Evolutionary conservation across 768 basidiomycete genomes (phyloP).

Genomic region (Boletus sensibilis): DNA sequence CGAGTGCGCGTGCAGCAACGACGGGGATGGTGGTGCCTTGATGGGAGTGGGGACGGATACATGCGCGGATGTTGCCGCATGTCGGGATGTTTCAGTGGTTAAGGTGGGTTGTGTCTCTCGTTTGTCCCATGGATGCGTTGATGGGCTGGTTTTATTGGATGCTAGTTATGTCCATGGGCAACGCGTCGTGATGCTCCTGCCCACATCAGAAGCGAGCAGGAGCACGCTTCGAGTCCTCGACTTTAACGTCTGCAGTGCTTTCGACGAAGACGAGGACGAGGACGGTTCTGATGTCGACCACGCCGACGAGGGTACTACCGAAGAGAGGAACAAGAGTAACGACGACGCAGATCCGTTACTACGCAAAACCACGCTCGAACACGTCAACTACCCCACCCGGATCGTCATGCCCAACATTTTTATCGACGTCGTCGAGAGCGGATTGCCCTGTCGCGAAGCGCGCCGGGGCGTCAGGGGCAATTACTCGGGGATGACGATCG

Average conservation of each 20-base stretch:
- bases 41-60: slow-evolving; percentile 38
- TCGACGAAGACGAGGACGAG: background rate
- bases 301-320: too few species aligned
- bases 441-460: slow-evolving; percentile 34
- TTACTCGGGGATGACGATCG: slow-evolving; percentile 44
- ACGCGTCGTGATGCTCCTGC: slow-evolving; percentile 34
- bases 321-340: background rate
- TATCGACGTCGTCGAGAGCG: slow-evolving; percentile 23
- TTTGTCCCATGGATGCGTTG: too few species aligned
- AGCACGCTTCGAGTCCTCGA: slow-evolving; percentile 28
- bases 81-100: slow-evolving; percentile 39
- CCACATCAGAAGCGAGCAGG: slow-evolving; percentile 1
- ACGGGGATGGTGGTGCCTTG: slow-evolving; percentile 26
- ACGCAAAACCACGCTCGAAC: background rate
- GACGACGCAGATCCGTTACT: background rate
- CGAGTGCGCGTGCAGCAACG: background rate
- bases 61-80: slow-evolving; percentile 35
- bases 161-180: slow-evolving; percentile 43
- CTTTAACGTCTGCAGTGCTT: slow-evolving; percentile 27
- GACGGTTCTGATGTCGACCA: background rate
- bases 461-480: slow-evolving; percentile 20
- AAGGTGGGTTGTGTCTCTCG: slow-evolving; percentile 25
- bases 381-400: slow-evolving; percentile 11
- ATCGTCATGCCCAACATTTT: slow-evolving; percentile 25
- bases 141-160: background rate